Conservation (phyloP, 371 early-diverging fungal genomes). For the Parasitella parasitica region DNA sequence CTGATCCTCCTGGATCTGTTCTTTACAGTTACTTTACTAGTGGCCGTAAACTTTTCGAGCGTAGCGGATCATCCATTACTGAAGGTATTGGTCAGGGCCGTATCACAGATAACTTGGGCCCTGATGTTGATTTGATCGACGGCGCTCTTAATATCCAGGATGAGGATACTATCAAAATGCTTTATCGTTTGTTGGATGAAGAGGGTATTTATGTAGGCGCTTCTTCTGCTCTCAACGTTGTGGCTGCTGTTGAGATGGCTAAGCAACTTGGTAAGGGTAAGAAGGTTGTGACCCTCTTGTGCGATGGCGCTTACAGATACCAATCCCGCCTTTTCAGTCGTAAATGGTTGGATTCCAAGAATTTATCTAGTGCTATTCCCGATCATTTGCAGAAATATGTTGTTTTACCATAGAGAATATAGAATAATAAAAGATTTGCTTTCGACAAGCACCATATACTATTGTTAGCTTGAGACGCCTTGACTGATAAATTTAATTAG, state of each 20-base stretch:
- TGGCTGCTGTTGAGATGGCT: slow-evolving; percentile 92
- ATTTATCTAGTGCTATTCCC: slow-evolving; percentile 76
- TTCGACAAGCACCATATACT: too few relatives aligned
- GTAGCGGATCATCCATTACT: slow-evolving; percentile 79
- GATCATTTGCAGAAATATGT: slow-evolving; percentile 84
- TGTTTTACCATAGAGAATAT: slow-evolving; percentile 43
- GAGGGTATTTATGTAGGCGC: slow-evolving; percentile 95
- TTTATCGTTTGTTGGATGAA: slow-evolving; percentile 85
- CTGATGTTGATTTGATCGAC: slow-evolving; percentile 78
- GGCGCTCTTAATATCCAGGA: slow-evolving; percentile 84
- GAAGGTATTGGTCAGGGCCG: slow-evolving; percentile 96
- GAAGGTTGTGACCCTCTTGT: slow-evolving; percentile 83
- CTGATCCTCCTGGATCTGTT: slow-evolving; percentile 95
- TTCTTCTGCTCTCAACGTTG: slow-evolving; percentile 89
- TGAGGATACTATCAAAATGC: slow-evolving; percentile 80
- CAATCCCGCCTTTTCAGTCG: slow-evolving; percentile 87
- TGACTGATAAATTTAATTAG: too few relatives aligned
- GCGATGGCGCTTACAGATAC: slow-evolving; percentile 93
- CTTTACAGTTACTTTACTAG: slow-evolving; percentile 78
- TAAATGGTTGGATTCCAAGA: slow-evolving; percentile 85
- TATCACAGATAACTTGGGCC: slow-evolving; percentile 85
- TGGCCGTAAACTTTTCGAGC: slow-evolving; percentile 67
- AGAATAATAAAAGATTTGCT: background rate
- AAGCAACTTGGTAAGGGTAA: slow-evolving; percentile 81
- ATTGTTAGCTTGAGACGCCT: too few relatives aligned